Conservation (phyloP, 179 eudicot species). For the Gypsophila paniculata region DNA sequence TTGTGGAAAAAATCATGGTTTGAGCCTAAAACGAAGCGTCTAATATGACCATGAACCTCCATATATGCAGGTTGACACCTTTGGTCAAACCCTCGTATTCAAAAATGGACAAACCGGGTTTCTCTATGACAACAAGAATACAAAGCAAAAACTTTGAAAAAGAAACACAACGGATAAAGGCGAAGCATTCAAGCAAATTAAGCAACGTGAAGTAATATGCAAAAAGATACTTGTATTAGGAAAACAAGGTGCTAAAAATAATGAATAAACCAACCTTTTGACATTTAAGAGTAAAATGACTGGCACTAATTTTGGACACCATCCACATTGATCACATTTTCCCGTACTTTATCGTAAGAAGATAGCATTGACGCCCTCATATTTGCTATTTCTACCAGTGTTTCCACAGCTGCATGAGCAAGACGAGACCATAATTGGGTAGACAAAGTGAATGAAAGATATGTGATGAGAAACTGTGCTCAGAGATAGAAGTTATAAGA, state of each 20-base stretch:
- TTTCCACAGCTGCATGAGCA: conserved; percentile 66
- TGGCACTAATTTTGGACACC: conserved; percentile 25
- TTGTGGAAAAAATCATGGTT: too few species aligned
- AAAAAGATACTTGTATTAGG: not conserved
- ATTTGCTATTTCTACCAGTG: conserved; percentile 68
- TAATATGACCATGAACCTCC: not conserved
- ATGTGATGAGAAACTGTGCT: not conserved
- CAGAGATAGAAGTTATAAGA: not conserved
- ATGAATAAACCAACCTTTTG: conserved; percentile 22
- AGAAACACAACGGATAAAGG: not conserved
- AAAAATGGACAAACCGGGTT: too few species aligned
- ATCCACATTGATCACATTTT: conserved; percentile 31
- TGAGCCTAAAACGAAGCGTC: too few species aligned
- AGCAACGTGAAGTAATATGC: not conserved
- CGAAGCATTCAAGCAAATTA: not conserved
- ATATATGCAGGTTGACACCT: not conserved
- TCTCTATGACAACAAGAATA: not conserved
- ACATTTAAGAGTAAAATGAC: not conserved
- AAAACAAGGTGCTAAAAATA: not conserved
- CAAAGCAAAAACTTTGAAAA: not conserved
- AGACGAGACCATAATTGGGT: not conserved
- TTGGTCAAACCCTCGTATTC: not conserved
- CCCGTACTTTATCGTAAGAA: conserved; percentile 49
- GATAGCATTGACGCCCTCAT: conserved; percentile 56
- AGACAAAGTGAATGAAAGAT: not conserved